Conservation (phyloP, 805 yeast species). For the Starmerella sp. region DNA sequence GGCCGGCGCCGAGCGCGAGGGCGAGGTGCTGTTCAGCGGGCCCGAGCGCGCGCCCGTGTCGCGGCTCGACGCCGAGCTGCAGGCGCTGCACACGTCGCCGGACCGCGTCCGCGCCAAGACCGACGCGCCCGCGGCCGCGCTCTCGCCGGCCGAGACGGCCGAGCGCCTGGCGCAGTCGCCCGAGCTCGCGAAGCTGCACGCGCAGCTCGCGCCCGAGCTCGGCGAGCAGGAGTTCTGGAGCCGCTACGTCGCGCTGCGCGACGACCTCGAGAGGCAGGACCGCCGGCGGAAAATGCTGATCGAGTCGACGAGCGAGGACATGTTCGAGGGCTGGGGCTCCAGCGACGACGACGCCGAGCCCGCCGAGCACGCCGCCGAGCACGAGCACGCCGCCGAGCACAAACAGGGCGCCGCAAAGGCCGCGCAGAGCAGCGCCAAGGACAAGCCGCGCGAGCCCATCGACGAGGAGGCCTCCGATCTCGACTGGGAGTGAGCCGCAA, state of each 20-base stretch:
- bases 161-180: constrained; percentile 38
- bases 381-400: not conserved
- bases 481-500: constrained; percentile 14
- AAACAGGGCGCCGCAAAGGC: not conserved
- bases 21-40: constrained; percentile 35
- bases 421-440: not conserved
- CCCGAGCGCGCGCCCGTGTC: constrained; percentile 33
- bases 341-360: constrained; percentile 15
- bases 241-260: constrained; percentile 48
- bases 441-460: not conserved
- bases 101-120: constrained; percentile 34
- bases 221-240: constrained; percentile 62
- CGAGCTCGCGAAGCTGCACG: constrained; percentile 45
- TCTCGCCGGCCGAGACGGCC: constrained; percentile 40
- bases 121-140: constrained; percentile 24
- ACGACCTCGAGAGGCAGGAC: constrained; percentile 49
- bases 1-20: constrained; percentile 16
- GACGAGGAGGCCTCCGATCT: constrained; percentile 13
- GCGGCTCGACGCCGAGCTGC: constrained; percentile 54
- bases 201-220: constrained; percentile 55
- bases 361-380: not conserved
- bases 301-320: constrained; percentile 29
- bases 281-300: constrained; percentile 53
- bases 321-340: constrained; percentile 37
- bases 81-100: constrained; percentile 41